Evolutionary conservation across 83 land plant species (phyloP), one percentile per base, ranked within the genome.

Genomic region (Picea abies): DNA sequence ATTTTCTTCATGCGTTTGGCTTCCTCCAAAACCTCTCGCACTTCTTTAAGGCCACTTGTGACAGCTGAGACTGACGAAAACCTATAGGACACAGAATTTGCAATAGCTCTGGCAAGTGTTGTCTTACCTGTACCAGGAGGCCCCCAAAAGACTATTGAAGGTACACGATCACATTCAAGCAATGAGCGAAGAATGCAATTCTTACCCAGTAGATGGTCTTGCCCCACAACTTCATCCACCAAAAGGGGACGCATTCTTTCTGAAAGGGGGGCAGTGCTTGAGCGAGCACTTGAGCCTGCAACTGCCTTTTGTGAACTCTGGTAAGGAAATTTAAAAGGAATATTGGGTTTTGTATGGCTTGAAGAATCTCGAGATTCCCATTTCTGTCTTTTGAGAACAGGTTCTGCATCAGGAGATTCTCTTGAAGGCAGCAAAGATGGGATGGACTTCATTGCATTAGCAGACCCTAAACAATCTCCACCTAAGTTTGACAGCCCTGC

Each of bases 101-200:
- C 87, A 80, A 95, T 88, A 83, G 99, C 92, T 65, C 92, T 87
- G 8, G 92, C 99, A 60, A 97, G 87, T 60, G 99, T 90, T 65
- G 99, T 95, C 87, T 97, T 97, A 81, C 99, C 99, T 17, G 99
- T 87, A 52, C 99, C 99, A 20, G 99, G 99, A 5, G 99, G 99
- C 56, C 99, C 99, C 99, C 99, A 97, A 77, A 97, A 88, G 79
- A 97, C 52, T 44, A 97, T 49, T 16, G 98, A 97, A 25, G 95
- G 92, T 41, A 96, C 81, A 14, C 85, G 81, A 44, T 84, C 86
- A 23, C 80, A 82, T 29, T 87, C 87, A 35, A 89, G 47, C 41
- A 89, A 84, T 65, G 82, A 79, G 15, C 91, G 93, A 26, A 94
- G 87, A 39, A 91, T 80, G 82, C 94, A 90, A 62, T 67, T 58